Evolutionary conservation across 257 asterid genomes (phyloP).

Genomic region (Nyctanthes arbortristis): DNA sequence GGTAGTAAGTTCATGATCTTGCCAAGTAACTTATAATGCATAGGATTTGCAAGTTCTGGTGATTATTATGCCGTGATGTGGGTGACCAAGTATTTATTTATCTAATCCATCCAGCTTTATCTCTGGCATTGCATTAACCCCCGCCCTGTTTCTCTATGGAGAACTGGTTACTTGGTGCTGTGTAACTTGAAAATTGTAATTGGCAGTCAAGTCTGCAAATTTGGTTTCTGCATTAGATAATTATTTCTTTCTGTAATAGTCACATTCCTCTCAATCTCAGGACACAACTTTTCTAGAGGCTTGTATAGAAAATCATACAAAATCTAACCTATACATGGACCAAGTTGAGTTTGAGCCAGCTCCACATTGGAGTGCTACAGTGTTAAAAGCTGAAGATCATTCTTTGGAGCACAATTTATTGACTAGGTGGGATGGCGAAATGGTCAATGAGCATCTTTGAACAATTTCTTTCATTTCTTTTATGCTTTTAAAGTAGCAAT

Average conservation of each 20-base stretch:
- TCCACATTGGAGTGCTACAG: slow-evolving; percentile 79
- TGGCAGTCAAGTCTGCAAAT: slow-evolving; percentile 2
- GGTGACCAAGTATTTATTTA: slow-evolving; percentile 12
- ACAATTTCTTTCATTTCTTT: neutral
- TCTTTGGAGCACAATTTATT: slow-evolving; percentile 40
- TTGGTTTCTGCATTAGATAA: slow-evolving; percentile 4
- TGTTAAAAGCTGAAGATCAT: slow-evolving; percentile 56
- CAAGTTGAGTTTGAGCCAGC: slow-evolving; percentile 99
- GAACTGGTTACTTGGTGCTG: slow-evolving; percentile 9
- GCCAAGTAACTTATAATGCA: slow-evolving; percentile 11
- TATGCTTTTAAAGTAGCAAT: neutral
- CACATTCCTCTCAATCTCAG: slow-evolving; percentile 49
- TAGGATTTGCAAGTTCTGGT: slow-evolving; percentile 11
- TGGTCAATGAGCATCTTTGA: slow-evolving; percentile 6
- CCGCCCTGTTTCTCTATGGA: too few species aligned
- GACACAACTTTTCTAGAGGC: slow-evolving; percentile 89
- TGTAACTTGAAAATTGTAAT: slow-evolving; percentile 1
- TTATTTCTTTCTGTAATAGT: slow-evolving; percentile 28
- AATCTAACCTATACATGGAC: slow-evolving; percentile 93
- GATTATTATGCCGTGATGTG: slow-evolving; percentile 15
- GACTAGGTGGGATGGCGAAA: slow-evolving; percentile 45
- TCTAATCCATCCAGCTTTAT: slow-evolving; percentile 5
- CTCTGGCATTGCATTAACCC: slow-evolving; percentile 17
- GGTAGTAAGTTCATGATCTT: slow-evolving; percentile 41
- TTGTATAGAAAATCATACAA: slow-evolving; percentile 94